Conservation (phyloP, 768 basidiomycete species). For the Mycena maculata region DNA sequence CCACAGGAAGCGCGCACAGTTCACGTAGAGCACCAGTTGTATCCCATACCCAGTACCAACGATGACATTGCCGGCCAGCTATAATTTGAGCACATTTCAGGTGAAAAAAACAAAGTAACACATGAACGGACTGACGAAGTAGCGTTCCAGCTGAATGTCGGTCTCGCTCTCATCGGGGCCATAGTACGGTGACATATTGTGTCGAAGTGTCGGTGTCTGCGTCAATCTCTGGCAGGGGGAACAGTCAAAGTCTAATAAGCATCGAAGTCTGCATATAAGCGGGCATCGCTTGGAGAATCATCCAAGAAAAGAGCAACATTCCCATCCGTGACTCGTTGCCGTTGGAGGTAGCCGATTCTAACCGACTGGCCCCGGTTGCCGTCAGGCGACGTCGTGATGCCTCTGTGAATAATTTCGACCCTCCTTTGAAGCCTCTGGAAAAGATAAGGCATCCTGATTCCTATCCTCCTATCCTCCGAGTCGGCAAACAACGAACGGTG, state of each 20-base stretch:
- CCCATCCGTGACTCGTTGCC: too few species aligned
- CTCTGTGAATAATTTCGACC: too few species aligned
- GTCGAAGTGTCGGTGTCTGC: neutral
- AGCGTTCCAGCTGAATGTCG: constrained; percentile 43
- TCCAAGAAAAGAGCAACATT: too few species aligned
- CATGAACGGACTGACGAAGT: constrained; percentile 22
- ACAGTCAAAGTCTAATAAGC: neutral
- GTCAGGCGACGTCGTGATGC: too few species aligned
- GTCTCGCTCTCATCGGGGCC: neutral
- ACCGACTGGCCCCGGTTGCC: too few species aligned
- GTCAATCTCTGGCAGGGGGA: constrained; percentile 1
- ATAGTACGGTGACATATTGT: constrained; percentile 6
- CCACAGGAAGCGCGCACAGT: constrained; percentile 54
- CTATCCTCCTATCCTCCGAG: too few species aligned
- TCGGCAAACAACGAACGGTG: too few species aligned
- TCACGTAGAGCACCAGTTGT: constrained; percentile 51
- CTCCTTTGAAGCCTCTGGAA: too few species aligned
- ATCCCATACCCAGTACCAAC: constrained; percentile 56
- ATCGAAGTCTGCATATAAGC: neutral
- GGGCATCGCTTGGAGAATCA: too few species aligned
- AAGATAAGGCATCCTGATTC: too few species aligned
- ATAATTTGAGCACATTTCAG: constrained; percentile 23
- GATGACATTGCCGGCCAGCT: constrained; percentile 55
- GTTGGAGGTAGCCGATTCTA: too few species aligned
- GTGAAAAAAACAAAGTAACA: neutral